Evolutionary conservation across 1,284 basidiomycete species (phyloP), one percentile per base, ranked within the genome.

Genomic region (Cryptococcus jaspeensis): DNA sequence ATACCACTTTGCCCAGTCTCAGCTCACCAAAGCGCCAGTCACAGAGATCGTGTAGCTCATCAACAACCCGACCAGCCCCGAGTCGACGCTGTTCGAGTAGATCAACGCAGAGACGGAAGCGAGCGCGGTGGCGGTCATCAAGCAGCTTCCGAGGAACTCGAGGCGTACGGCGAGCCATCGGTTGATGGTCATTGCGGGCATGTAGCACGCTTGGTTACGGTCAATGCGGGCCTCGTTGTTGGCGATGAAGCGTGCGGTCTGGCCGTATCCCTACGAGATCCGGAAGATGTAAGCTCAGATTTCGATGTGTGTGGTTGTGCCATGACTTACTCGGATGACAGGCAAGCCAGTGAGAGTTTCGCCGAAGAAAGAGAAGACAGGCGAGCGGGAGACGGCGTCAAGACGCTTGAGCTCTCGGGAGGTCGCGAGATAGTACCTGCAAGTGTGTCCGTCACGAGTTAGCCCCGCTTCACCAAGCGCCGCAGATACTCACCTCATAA

Each of bases 381-480:
- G 94, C 1, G 90, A 92, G 55, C 89, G 87, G 12, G 89, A 89
- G 28, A 90, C 87, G 5, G 94, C 88, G 69, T 96, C 93, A 9
- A 97, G 82, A 22, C 93, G 87, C 76, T 96, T 95, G 46, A 96
- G 83, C 74, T 95, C 92, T 50, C 92, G 86, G 12, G 90, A 92
- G 0, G 93, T 93, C 1, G 90, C 82, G 16, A 97, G 84, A 74
- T 96, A 97, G 78, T 94, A 94, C 39, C 87, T 89, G 63, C 18
- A 43, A 28, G 56, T 52, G 5, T 48, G 50, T 59, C 52, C 59
- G 55, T 23, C n/a, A n/a, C n/a, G n/a, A n/a, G 25, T n/a, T 16
- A 15, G 2, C 22, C 38, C 36, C 1, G 6, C 13, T 5, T 28
- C 6, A 5, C n/a, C 36, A 22, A 49, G 44, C 23, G 49, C 25